Base-by-base conservation (phyloP, 768 basidiomycete species). In the Russula lepida region DNA sequence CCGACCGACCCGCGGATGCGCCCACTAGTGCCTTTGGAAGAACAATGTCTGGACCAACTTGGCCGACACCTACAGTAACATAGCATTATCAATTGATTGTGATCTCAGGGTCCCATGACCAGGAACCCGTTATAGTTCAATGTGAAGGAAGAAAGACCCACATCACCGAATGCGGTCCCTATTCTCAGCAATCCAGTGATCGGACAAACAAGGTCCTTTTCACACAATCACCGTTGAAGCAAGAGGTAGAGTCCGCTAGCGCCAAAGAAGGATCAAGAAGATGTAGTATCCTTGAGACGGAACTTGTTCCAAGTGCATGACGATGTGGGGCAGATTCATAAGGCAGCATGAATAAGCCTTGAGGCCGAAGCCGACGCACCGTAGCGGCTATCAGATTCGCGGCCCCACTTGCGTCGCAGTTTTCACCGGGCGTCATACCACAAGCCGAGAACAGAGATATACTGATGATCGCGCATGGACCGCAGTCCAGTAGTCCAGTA, bases 281-380 rank as follows among this genome's bases (percentile, higher is more conserved):
- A 44, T 44, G 43, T 11, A 21, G n/a, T 44, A 44, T 44, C 43
- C 9, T 44, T 44, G n/a, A 44, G 8, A n/a, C 43, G 43, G 43
- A 43, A n/a, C 35, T 43, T n/a, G 11, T 12, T 41, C n/a, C 3
- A 5, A 35, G 12, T 13, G 35, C 15, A 44, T 8, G 43, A 11
- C 43, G 12, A 44, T 43, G 43, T 12, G 43, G 21, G 35, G 43
- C 27, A 8, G n/a, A 23, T 62, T 52, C 13, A 30, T 51, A 58
- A 58, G 3, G 44, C 51, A 19, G 50, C 11, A 43, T 63, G 62
- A 63, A 25, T 63, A 53, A 63, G 51, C 56, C 56, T 0, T n/a
- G n/a, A 19, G 2, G 39, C 4, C 35, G n/a, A n/a, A n/a, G n/a
- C 35, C 6, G 33, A 21, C 17, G 23, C n/a, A 48, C 47, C 23